Evolutionary conservation across 2,329 filamentous ascomycete species (phyloP).

Genomic region (Colletotrichum cuscutae): DNA sequence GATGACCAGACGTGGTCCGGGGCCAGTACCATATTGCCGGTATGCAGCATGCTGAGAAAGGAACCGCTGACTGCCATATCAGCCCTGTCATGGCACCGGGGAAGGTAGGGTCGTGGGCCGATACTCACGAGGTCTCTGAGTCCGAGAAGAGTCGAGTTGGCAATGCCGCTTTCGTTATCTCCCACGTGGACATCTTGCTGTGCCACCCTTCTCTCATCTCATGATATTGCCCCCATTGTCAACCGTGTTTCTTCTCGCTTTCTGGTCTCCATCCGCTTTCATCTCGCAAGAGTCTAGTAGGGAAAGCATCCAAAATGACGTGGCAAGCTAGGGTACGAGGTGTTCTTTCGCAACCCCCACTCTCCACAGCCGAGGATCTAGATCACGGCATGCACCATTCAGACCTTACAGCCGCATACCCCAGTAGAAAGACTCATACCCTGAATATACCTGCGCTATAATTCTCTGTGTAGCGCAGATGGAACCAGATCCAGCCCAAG

Average conservation of each 20-base stretch:
- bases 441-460: neutral
- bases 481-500: neutral
- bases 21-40: neutral
- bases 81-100: neutral
- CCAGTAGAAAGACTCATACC: neutral
- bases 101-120: neutral
- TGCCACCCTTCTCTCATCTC: neutral
- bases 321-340: neutral
- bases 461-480: neutral
- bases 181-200: neutral
- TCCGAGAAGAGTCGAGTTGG: neutral
- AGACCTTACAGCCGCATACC: neutral
- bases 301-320: neutral
- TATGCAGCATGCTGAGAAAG: neutral
- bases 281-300: neutral
- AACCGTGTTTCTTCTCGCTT: neutral
- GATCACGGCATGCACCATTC: neutral
- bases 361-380: neutral
- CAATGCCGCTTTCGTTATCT: neutral
- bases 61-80: neutral
- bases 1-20: neutral
- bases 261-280: neutral
- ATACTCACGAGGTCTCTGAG: neutral
- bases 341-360: neutral
- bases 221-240: neutral